These are phyloP conservation scores for Marasmius tenuissimus DNA, from an alignment of 1,284 basidiomycete genomes.

Conservation along the genomic window DNA sequence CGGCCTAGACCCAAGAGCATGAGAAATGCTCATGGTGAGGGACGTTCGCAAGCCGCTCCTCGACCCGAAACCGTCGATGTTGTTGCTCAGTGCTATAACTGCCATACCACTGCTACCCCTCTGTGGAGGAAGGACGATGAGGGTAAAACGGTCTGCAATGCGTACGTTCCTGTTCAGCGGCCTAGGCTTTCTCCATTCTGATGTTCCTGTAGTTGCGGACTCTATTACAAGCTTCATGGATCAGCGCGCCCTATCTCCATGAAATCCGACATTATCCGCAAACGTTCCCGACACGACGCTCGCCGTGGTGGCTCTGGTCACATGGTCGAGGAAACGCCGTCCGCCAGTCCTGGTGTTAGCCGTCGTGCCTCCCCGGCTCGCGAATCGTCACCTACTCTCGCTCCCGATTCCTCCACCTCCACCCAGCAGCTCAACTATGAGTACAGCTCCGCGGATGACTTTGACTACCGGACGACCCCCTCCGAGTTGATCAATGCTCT, in stretches of 20 bases:
- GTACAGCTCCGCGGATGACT: constrained; percentile 31
- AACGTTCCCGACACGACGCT: constrained; percentile 75
- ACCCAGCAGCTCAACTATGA: constrained; percentile 42
- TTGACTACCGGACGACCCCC: constrained; percentile 46
- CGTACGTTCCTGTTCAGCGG: constrained; percentile 51
- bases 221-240: constrained; percentile 76
- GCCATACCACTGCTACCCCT: constrained; percentile 87
- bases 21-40: constrained; percentile 71
- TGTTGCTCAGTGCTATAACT: constrained; percentile 84
- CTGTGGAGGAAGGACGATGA: constrained; percentile 91
- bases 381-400: constrained; percentile 62
- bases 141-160: constrained; percentile 90
- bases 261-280: constrained; percentile 84
- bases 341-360: constrained; percentile 69
- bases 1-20: constrained; percentile 82
- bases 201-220: constrained; percentile 33
- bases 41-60: constrained; percentile 57
- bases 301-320: constrained; percentile 47
- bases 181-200: constrained; percentile 17
- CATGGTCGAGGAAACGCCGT: constrained; percentile 56
- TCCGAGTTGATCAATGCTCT: constrained; percentile 63
- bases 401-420: constrained; percentile 58
- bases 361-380: constrained; percentile 67
- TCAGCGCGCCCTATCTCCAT: constrained; percentile 80
- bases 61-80: constrained; percentile 58